A percentile compares a stretch with the other conserved stretches of the same genome.
These are phyloP conservation scores for Solanum clarkiae DNA, from an alignment of 257 asterid genomes.

Conservation along the genomic window DNA sequence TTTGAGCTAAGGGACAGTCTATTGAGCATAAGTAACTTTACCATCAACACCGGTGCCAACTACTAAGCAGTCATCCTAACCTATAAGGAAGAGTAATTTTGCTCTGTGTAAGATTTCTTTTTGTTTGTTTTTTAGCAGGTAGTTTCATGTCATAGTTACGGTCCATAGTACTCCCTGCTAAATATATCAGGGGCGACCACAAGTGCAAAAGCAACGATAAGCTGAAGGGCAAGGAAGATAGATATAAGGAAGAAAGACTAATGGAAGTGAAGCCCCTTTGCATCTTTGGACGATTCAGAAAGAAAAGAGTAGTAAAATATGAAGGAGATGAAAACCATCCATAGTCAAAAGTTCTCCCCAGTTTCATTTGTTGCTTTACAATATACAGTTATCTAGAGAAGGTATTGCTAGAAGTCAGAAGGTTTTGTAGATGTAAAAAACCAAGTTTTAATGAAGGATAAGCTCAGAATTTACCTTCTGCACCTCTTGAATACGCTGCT, in stretches of 20 bases:
- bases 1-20: conserved; percentile 5
- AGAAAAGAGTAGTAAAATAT: neutral
- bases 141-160: neutral
- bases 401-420: neutral
- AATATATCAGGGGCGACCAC: neutral
- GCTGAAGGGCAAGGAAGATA: neutral
- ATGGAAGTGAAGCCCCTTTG: neutral
- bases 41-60: neutral
- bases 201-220: neutral
- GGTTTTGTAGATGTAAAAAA: neutral
- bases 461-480: conserved; percentile 55
- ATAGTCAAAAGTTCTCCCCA: neutral
- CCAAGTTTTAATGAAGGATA: neutral
- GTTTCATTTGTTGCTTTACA: neutral
- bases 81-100: neutral
- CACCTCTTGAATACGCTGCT: conserved; percentile 97
- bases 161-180: neutral
- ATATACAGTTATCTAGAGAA: neutral
- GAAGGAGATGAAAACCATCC: neutral
- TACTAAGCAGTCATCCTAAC: neutral
- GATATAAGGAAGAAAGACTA: neutral
- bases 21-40: conserved; percentile 9
- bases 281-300: neutral
- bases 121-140: neutral
- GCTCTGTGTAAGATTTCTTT: neutral